Conservation (phyloP, 2,329 filamentous ascomycete genomes). For the Aspergillus fructus region DNA sequence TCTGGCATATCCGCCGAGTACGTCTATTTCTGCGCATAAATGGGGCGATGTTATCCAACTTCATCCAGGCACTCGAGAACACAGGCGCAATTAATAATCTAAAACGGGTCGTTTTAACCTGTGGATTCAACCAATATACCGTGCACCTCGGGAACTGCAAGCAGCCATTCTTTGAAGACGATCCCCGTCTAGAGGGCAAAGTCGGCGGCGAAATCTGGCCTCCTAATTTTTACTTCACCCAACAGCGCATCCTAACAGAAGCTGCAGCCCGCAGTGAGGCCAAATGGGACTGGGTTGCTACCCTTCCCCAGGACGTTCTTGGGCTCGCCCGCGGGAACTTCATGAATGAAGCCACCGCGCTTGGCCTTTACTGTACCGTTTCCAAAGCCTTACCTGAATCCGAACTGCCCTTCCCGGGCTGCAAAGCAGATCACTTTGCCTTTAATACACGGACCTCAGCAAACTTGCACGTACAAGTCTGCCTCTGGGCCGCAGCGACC, state of each 20-base stretch:
- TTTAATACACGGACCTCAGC: slow-evolving; percentile 37
- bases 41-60: slow-evolving; percentile 48
- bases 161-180: slow-evolving; percentile 49
- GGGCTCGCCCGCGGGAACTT: slow-evolving; percentile 43
- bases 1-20: slow-evolving; percentile 38
- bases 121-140: slow-evolving; percentile 54
- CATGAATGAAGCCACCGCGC: slow-evolving; percentile 43
- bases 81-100: slow-evolving; percentile 43
- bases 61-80: slow-evolving; percentile 47
- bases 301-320: slow-evolving; percentile 48
- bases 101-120: slow-evolving; percentile 51
- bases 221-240: slow-evolving; percentile 54
- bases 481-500: slow-evolving; percentile 36
- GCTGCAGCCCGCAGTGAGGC: slow-evolving; percentile 24
- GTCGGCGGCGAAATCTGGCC: slow-evolving; percentile 28
- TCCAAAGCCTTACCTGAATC: slow-evolving; percentile 30
- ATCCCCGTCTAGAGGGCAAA: slow-evolving; percentile 43
- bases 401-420: slow-evolving; percentile 35
- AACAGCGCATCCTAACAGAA: slow-evolving; percentile 46
- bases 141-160: slow-evolving; percentile 52
- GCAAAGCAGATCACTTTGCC: slow-evolving; percentile 31
- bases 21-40: slow-evolving; percentile 48
- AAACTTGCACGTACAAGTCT: slow-evolving; percentile 36
- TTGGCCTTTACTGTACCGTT: slow-evolving; percentile 42
- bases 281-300: slow-evolving; percentile 43